These are phyloP conservation scores for Pyracantha coccinea DNA, from an alignment of 331 rosid genomes.

Conservation along the genomic window DNA sequence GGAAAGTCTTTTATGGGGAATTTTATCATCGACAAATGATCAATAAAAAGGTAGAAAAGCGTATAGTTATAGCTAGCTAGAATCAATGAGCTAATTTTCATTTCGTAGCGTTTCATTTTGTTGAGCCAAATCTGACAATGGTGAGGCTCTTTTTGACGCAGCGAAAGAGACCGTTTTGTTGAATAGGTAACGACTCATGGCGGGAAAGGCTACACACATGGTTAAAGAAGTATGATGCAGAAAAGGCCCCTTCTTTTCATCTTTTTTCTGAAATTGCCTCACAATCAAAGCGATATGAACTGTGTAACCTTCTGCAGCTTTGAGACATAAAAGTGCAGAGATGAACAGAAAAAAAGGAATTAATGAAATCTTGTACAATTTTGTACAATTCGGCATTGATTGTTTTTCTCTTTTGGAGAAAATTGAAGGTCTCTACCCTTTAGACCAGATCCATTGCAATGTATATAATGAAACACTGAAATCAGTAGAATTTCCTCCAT, in stretches of 20 bases:
- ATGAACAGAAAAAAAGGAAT: background rate
- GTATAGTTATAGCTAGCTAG: background rate
- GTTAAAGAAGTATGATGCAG: background rate
- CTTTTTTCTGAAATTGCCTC: background rate
- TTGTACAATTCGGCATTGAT: background rate
- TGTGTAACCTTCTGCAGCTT: background rate
- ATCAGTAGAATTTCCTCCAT: background rate
- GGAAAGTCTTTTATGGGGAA: background rate
- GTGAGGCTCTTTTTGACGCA: slow-evolving; percentile 2
- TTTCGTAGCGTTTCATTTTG: background rate
- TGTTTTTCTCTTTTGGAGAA: background rate
- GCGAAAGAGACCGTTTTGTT: slow-evolving; percentile 20
- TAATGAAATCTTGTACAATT: background rate
- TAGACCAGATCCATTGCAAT: background rate
- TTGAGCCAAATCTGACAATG: background rate
- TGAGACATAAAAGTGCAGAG: slow-evolving; percentile 3
- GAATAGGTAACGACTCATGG: background rate
- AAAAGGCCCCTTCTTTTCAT: background rate
- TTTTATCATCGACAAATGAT: background rate
- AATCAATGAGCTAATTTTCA: background rate
- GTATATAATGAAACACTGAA: background rate
- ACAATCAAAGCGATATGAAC: background rate
- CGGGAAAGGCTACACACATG: background rate
- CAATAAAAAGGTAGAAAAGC: background rate
- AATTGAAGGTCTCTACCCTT: background rate